A percentile compares a stretch with the other conserved stretches of the same genome.
Conservation (phyloP, 1,284 basidiomycete species). For the Ustilago nuda region DNA sequence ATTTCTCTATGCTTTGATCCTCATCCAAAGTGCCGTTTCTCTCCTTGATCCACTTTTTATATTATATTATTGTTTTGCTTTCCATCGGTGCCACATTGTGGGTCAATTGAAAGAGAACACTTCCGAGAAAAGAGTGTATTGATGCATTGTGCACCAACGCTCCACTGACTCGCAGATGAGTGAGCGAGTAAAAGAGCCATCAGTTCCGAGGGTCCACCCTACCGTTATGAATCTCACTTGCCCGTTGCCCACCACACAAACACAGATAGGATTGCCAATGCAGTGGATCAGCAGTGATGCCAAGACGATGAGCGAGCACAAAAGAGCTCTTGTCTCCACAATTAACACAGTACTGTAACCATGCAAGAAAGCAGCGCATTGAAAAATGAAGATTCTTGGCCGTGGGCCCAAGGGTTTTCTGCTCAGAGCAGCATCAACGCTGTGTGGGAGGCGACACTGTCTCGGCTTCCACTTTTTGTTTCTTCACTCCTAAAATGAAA, state of each 20-base stretch:
- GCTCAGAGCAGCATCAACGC: neutral
- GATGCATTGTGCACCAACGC: neutral
- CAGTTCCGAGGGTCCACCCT: neutral
- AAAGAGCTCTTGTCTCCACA: neutral
- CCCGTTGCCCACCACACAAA: neutral
- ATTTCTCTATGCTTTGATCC: neutral
- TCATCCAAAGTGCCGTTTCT: neutral
- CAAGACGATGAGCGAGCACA: conserved; percentile 1
- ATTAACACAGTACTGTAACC: neutral
- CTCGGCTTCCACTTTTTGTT: neutral
- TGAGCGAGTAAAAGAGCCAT: neutral
- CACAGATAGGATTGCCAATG: neutral
- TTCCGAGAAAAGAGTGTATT: neutral
- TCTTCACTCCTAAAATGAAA: neutral
- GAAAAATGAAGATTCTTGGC: conserved; percentile 5
- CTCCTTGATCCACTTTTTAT: neutral
- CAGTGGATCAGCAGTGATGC: neutral
- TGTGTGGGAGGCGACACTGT: neutral
- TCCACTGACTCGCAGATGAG: neutral
- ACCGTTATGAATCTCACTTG: too few species aligned
- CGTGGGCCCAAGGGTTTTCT: neutral
- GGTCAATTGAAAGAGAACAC: neutral
- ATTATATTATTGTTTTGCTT: neutral
- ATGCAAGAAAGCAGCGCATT: neutral
- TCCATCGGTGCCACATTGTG: neutral